These are phyloP conservation scores for Colletotrichum graminicola DNA, from an alignment of 2,329 filamentous ascomycete genomes.

Conservation along the genomic window DNA sequence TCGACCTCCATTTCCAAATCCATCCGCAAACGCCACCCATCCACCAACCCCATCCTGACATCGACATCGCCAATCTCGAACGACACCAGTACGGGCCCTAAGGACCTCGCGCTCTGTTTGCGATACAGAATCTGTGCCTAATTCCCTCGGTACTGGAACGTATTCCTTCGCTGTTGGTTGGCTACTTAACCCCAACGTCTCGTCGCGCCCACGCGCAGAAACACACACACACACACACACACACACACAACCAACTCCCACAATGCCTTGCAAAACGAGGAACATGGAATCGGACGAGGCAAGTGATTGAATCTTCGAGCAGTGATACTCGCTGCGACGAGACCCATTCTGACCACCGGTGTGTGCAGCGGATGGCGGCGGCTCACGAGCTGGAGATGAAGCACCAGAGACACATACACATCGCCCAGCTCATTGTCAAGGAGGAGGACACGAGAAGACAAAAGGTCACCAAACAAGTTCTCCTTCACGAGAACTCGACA, in stretches of 20 bases:
- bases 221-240: conserved; percentile 3
- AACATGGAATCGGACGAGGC: conserved; percentile 40
- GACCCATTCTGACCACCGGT: conserved; percentile 1
- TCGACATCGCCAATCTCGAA: conserved; percentile 11
- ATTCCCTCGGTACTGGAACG: not conserved
- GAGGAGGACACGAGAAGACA: conserved; percentile 81
- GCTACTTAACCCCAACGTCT: conserved; percentile 1
- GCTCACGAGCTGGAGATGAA: conserved; percentile 74
- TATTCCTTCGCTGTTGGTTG: not conserved
- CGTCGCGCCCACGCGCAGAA: conserved; percentile 35
- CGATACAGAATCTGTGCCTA: not conserved
- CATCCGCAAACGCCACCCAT: conserved; percentile 24
- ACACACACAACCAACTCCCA: not conserved
- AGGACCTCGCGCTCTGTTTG: not conserved
- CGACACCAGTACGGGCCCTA: conserved; percentile 19
- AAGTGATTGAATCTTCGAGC: not conserved
- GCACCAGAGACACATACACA: conserved; percentile 74
- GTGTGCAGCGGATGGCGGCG: conserved; percentile 56
- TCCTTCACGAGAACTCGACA: conserved; percentile 79
- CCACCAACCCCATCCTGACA: conserved; percentile 14
- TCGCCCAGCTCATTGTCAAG: conserved; percentile 76
- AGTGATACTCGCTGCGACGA: not conserved
- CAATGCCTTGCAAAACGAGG: conserved; percentile 40
- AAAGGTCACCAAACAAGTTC: conserved; percentile 75
- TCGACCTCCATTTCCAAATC: conserved; percentile 12